Evolutionary conservation across 768 basidiomycete genomes (phyloP), one percentile per base, ranked within the genome.

Genomic region (Serendipita sp.): DNA sequence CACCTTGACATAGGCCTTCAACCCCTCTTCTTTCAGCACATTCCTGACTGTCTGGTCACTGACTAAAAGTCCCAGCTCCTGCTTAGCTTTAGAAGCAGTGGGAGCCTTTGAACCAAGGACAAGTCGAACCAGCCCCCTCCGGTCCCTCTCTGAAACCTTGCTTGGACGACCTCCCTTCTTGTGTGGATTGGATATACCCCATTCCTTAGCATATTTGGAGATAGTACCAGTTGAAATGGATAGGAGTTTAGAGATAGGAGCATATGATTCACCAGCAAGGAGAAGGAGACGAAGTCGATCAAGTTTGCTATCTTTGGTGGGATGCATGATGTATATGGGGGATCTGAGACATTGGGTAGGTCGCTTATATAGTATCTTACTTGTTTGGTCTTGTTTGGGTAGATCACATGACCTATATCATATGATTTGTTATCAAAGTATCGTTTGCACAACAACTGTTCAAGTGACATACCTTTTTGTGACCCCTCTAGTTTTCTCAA

Each of bases 1-100:
- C 15, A 24, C 34, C n/a, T 65, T 45, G 28, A 65, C 47, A 18
- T 30, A 16, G 28, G 65, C 65, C 28, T 30, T 60, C 24, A 67
- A 65, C 4, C 67, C 65, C n/a, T 62, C 62, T 11, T 41, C 15
- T 16, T n/a, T 37, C 18, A 67, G 63, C 8, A 28, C 24, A 16
- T 44, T 28, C 28, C 67, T 30, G 7, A 67, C 28, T 5, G 65
- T 63, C 11, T 30, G 35, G 16, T 45, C 24, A 32, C 30, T 47
- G 28, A 67, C 13, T 16, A 63, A 13, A n/a, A 60, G 16, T 7
- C 28, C 28, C 5, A 37, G 28, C 16, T 16, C 35, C n/a, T 32
- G 3, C 28, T 32, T 38, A 8, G 28, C 3, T 18, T 45, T 3
- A 3, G 35, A 16, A 15, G 63, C 63, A 63, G 34, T 63, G n/a